Base-by-base conservation (phyloP, 192 early-diverging fungal species). In the Coemansia sp. region DNA sequence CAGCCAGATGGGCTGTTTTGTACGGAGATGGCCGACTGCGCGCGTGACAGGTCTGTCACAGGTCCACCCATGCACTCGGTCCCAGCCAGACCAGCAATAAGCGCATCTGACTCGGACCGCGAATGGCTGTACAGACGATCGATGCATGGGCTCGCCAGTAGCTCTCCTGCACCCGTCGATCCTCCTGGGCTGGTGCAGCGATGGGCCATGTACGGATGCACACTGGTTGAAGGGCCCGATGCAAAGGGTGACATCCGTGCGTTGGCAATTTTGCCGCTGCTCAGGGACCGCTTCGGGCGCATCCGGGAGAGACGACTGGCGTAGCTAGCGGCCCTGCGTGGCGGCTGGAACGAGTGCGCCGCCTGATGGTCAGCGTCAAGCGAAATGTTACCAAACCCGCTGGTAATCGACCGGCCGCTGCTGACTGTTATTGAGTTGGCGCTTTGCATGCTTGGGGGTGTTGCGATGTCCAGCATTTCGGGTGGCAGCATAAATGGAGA, bases 221-320 rank as follows among this genome's bases (percentile, higher is more conserved):
- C 65, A 35, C 42, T 40, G 3, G 70, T 46, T 7, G 58, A 55
- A 13, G 61, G 63, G 4, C 28, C 51, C 13, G 26, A 48, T 23
- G 63, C 51, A 2, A 66, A 51, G 45, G 71, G 70, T 30, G 71
- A 64, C 58, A 67, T 63, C 43, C 68, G 77, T 7, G 68, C 58
- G 37, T 64, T 60, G 42, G 33, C 49, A 12, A 65, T 68, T 35
- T 66, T 72, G 57, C 64, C 46, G 43, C 61, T 63, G 68, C 77
- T 74, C 28, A 74, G 60, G 26, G 77, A 71, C 16, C 76, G 29
- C 55, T 66, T 55, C 9, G 61, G 37, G 33, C 76, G 71, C 67
- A 69, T 51, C 13, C 55, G 53, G 16, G 71, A 57, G 12, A 63
- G 29, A 3, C 58, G 67, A 29, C 40, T 48, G 1, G 66, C 57